Base-by-base conservation (phyloP, 331 rosid species). In the Acacia pycnantha region DNA sequence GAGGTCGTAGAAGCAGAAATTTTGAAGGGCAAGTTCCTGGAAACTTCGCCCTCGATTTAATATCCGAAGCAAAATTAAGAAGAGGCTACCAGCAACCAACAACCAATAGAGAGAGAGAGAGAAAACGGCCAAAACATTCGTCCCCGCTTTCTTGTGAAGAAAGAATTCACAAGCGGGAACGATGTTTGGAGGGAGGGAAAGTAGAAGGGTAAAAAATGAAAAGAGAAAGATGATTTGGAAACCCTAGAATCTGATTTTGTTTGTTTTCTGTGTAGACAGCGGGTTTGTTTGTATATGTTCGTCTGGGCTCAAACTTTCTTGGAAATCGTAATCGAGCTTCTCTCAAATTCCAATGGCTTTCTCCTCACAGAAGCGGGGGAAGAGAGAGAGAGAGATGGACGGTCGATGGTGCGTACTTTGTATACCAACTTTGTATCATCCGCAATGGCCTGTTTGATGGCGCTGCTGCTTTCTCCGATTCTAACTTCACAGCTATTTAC, bases 121-220 rank as follows among this genome's bases (percentile, higher is more conserved):
- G 16, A 22, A 70, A 22, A 43, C 5, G 21, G 29, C 41, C 21
- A 31, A 72, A 72, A 72, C 76, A 47, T 31, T 27, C 33, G 59
- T 26, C 59, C 82, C 85, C 83, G 81, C 73, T 76, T 65, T 69
- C 84, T 67, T 10, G 85, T 54, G 29, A 24, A 35, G 79, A 83
- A 79, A 58, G 70, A 31, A 70, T 65, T 70, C 75, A 53, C 24
- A 18, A 72, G 61, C 61, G 76, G 76, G 61, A 47, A 72, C 59
- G 81, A 46, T 33, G 87, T 85, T 87, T 83, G 88, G 91, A 90
- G 89, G 93, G 83, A 68, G 19, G 35, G 59, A 26, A 27, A 27
- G 29, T n/a, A 41, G 6, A n/a, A 43, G 46, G 46, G 46, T 43
- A 43, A 43, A 43, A 11, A 4, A 11, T 6, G 6, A 3, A 18